Evolutionary conservation across 306 rosid genomes (phyloP), one percentile per base, ranked within the genome.

Genomic region (Pterocarpus macrocarpus): DNA sequence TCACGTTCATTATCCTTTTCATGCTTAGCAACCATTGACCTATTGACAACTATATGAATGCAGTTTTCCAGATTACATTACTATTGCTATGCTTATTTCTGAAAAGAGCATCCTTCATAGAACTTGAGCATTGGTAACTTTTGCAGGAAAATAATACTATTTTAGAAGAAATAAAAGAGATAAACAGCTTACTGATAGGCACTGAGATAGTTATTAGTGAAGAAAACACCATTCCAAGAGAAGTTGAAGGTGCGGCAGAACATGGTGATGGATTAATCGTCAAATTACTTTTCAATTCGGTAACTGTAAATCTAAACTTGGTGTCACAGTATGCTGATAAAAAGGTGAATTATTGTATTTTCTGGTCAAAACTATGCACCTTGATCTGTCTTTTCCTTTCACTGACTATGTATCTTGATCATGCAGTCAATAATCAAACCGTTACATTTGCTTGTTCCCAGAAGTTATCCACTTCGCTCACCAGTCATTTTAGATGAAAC

Each of bases 371-470:
- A 73, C 56, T 32, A 33, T 69, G n/a, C 5, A 50, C 17, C 16
- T 15, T 6, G n/a, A 52, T 17, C 39, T 17, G 2, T 57, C 33
- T 76, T 47, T 30, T 67, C 38, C 34, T 67, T 43, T 56, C 12
- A 70, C 44, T 72, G 64, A 80, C 74, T 49, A 22, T 36, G 7
- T 14, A 13, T 50, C 17, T 9, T 69, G 45, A 41, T 71, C 61
- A 63, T 85, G 85, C 80, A 85, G 89, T 62, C 84, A 64, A 11
- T 69, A 35, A 82, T 80, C 78, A 53, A 85, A 70, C 84, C 87
- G 0, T 53, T 88, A 73, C 11, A 47, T 50, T 69, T 88, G 77
- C 80, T 80, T 69, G 75, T 88, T 80, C 91, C 91, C 11, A 1
- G 69, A 68, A 80, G 63, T 49, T 88, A 85, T 85, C 89, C 91